Percentiles rank a stretch among this genome's conserved stretches.
Evolutionary conservation across 805 yeast genomes (phyloP).

Genomic region (Lachancea meyersii): DNA sequence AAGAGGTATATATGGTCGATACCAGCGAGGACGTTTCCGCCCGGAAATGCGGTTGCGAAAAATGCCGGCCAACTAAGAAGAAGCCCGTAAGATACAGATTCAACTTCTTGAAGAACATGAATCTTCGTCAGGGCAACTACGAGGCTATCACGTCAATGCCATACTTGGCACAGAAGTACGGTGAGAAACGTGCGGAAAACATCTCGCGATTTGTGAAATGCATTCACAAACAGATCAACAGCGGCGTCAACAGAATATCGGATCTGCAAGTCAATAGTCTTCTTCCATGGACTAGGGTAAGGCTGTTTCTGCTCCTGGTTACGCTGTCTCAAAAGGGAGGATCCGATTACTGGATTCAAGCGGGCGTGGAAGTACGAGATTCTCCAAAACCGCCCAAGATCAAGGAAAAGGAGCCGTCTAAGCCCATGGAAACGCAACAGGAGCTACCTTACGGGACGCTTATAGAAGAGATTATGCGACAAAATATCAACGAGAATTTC

Average conservation of each 20-base stretch:
- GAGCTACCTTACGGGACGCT: slow-evolving; percentile 18
- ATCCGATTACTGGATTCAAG: slow-evolving; percentile 33
- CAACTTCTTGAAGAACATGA: slow-evolving; percentile 23
- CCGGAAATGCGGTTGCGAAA: slow-evolving; percentile 3
- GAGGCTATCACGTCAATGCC: slow-evolving; percentile 28
- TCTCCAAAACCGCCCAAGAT: slow-evolving; percentile 6
- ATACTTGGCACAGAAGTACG: slow-evolving; percentile 30
- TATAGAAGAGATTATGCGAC: slow-evolving; percentile 30
- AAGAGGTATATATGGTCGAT: background rate
- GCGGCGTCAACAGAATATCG: slow-evolving; percentile 24
- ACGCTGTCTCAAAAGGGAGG: slow-evolving; percentile 33
- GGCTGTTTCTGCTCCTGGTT: slow-evolving; percentile 27
- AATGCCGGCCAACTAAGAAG: slow-evolving; percentile 3
- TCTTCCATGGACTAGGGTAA: slow-evolving; percentile 28
- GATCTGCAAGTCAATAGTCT: slow-evolving; percentile 20
- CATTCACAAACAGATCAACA: slow-evolving; percentile 27
- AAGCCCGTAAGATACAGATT: slow-evolving; percentile 14
- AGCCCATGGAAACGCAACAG: background rate
- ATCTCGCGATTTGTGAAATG: slow-evolving; percentile 28
- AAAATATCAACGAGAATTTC: slow-evolving; percentile 31
- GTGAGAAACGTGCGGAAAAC: slow-evolving; percentile 27
- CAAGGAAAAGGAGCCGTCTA: slow-evolving; percentile 2
- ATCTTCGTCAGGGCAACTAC: slow-evolving; percentile 25
- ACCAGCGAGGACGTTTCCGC: background rate
- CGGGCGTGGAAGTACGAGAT: slow-evolving; percentile 16